Base-by-base conservation (phyloP, 306 rosid species). In the Trifolium subterraneum region DNA sequence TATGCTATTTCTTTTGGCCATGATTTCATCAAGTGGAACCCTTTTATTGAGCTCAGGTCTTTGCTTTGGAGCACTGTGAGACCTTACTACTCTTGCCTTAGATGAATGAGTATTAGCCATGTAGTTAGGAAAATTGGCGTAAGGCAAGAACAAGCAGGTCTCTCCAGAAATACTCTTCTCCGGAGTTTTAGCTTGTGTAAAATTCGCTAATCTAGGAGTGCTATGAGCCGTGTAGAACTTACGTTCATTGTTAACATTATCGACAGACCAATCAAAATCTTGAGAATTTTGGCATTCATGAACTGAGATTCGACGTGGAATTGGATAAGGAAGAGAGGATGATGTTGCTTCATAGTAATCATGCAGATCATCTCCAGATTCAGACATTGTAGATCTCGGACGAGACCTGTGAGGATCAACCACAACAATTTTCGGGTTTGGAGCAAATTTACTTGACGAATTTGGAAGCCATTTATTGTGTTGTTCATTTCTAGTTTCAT, bases 1-100 rank as follows among this genome's bases (percentile, higher is more conserved):
- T 2, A 84, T 66, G 72, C 97, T 93, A 77, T 89, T 91, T 50
- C 98, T 88, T 2, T 91, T 86, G 0, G 90, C 90, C 82, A 91
- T 55, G 4, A 91, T 77, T 50, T 93, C 98, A 64, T 75, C 58
- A 48, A 89, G 78, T 1, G 94, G 88, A 56, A 86, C 68, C 73
- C 89, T 75, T 73, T 86, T 89, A 82, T 78, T 87, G 4, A 79
- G 56, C 35, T 89, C 91, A 8, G 96, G 92, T 68, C 98, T 88
- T 61, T 91, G 98, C 75, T 81, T 93, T 12, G 98, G 98, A 11
- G 96, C 98, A 54, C 98, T 93, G 2, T 74, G 88, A n/a, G 92
- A 91, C 82, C 98, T 90, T 35, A 52, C 60, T 0, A 87, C 54
- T 71, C 92, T 93, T 55, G 96, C 96, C 73, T 73, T 84, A 19